Conservation (phyloP, 768 basidiomycete genomes). For the Suillus subalutaceus region DNA sequence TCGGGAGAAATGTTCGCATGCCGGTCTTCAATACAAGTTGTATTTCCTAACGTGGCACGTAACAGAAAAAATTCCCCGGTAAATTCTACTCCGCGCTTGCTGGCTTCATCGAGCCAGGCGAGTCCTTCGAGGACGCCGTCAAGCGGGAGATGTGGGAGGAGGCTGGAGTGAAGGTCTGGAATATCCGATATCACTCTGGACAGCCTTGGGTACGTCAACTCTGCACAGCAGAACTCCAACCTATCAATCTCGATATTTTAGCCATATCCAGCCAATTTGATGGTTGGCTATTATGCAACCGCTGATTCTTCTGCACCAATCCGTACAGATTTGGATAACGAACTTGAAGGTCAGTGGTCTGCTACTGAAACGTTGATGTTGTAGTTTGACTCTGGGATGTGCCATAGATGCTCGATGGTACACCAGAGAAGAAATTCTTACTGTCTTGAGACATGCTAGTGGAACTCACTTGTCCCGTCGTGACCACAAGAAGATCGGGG, state of each 20-base stretch:
- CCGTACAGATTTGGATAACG: slow-evolving; percentile 88
- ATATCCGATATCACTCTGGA: slow-evolving; percentile 81
- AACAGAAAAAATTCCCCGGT: slow-evolving; percentile 63
- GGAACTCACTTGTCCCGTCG: slow-evolving; percentile 51
- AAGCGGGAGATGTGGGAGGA: slow-evolving; percentile 95
- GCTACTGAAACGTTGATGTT: not conserved
- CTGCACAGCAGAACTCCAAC: not conserved
- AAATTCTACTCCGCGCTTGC: slow-evolving; percentile 89
- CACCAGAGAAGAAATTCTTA: slow-evolving; percentile 69
- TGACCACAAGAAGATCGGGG: slow-evolving; percentile 55
- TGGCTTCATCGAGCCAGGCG: slow-evolving; percentile 94
- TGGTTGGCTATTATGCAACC: slow-evolving; percentile 88
- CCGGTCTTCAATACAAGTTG: not conserved
- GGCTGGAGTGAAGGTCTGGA: slow-evolving; percentile 85
- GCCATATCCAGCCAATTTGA: slow-evolving; percentile 90
- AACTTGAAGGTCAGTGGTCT: slow-evolving; percentile 74
- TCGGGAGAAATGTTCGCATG: slow-evolving; percentile 78
- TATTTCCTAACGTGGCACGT: not conserved
- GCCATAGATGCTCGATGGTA: slow-evolving; percentile 86
- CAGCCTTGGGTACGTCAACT: slow-evolving; percentile 75
- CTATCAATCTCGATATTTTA: slow-evolving; percentile 31
- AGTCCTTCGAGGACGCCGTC: slow-evolving; percentile 93
- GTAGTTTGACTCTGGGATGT: slow-evolving; percentile 3
- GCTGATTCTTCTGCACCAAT: slow-evolving; percentile 76
- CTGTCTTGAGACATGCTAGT: slow-evolving; percentile 57